Evolutionary conservation across 2,329 filamentous ascomycete species (phyloP).

Genomic region (Corynespora cassiicola): DNA sequence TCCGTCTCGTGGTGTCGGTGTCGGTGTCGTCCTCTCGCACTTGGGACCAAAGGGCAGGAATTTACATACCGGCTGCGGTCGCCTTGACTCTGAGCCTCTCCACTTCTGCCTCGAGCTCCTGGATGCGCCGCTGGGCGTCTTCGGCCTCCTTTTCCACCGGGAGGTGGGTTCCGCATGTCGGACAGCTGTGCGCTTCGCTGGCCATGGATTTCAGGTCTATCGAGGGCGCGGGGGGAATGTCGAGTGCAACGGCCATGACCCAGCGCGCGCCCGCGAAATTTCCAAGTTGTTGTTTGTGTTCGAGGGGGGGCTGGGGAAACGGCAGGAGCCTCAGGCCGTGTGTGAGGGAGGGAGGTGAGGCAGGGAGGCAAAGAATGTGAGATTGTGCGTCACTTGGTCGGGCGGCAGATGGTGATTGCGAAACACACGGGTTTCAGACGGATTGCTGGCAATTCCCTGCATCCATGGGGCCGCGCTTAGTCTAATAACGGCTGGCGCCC

Average conservation of each 20-base stretch:
- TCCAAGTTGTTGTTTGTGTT: too few relatives aligned
- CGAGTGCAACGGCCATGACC: conserved; percentile 10
- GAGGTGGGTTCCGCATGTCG: conserved; percentile 35
- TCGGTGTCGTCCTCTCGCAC: conserved; percentile 14
- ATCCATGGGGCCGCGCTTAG: too few relatives aligned
- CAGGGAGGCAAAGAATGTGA: too few relatives aligned
- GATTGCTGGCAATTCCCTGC: too few relatives aligned
- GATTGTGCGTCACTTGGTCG: too few relatives aligned
- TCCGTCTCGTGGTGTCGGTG: conserved; percentile 7
- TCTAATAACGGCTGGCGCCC: too few relatives aligned
- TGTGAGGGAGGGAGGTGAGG: too few relatives aligned
- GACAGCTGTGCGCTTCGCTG: conserved; percentile 33
- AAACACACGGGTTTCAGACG: too few relatives aligned
- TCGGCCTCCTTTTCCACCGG: conserved; percentile 19
- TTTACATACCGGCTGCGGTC: conserved; percentile 61
- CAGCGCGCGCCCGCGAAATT: too few relatives aligned
- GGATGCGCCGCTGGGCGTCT: conserved; percentile 31
- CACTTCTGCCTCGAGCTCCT: conserved; percentile 74
- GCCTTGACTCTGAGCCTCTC: conserved; percentile 74
- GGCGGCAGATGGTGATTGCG: too few relatives aligned
- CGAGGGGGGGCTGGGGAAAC: too few relatives aligned
- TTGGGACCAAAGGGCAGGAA: neutral
- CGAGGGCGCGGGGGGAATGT: conserved; percentile 23
- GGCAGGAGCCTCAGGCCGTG: too few relatives aligned
- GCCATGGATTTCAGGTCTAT: conserved; percentile 24